Base-by-base conservation (phyloP, 2,329 filamentous ascomycete species). In the Colletotrichum acutatum region DNA sequence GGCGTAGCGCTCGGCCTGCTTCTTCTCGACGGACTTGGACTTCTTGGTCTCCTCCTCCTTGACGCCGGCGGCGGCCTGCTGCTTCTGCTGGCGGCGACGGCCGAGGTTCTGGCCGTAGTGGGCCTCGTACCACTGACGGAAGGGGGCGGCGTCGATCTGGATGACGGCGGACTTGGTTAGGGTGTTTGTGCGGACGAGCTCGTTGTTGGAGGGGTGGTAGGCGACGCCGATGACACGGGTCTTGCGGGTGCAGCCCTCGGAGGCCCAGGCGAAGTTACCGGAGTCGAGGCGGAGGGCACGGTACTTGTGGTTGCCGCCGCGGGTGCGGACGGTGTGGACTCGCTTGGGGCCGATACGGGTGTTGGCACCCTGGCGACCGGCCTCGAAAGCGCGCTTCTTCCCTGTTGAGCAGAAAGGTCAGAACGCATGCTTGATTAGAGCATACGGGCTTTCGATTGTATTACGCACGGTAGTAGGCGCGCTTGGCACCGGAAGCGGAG, bases 181-280 rank as follows among this genome's bases (percentile, higher is more conserved):
- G 90, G 97, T 98, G 93, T 99, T 99, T 88, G 97, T 99, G 85
- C 97, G 97, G 90, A 99, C 95, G 81, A 99, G 92, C 90, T 99
- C 97, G 95, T 99, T 99, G 95, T 99, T 99, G 86, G 96, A 98
- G 77, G 97, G 97, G 89, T 99, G 97, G 94, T 95, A 99, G 85
- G 93, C 93, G 88, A 99, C 97, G 83, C 90, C 95, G 86, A 99
- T 98, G 86, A 99, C 94, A 90, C 97, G 97, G 88, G 94, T 95
- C 93, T 99, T 99, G 92, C 97, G 96, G 88, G 96, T 94, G 87
- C 95, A 90, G 84, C 96, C 95, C 91, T 99, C 97, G 79, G 95
- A 98, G 83, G 94, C 96, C 97, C 97, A 99, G 83, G 95, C 95
- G 89, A 98, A 99, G 93, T 99, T 99, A 86, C 97, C 97, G 78